Base-by-base conservation (phyloP, 2,329 filamentous ascomycete genomes). In the Lanzia echinophila region DNA sequence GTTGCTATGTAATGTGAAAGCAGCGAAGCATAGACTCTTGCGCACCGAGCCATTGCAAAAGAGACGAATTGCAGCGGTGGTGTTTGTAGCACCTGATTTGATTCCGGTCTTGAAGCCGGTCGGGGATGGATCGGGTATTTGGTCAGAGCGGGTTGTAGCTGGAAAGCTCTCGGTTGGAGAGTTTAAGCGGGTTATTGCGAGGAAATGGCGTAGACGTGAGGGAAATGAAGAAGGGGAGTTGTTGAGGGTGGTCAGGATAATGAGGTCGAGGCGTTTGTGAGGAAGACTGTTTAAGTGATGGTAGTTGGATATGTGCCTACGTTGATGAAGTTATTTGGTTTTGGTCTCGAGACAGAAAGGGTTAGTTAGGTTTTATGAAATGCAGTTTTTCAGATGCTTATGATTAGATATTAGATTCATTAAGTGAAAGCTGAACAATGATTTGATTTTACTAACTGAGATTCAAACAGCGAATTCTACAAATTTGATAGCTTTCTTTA, bases 21-120 rank as follows among this genome's bases (percentile, higher is more conserved):
- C 53, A 43, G 52, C 52, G 15, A 57, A 55, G 53, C 55, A 57
- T 24, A 52, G 53, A 53, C 52, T 57, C 15, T 24, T 57, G 28
- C 39, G 47, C 34, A 54, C 55, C 20, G 33, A 55, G 17, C 55
- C 55, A n/a, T 34, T 52, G 22, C 52, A 28, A 57, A 34, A 55
- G 51, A 15, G 51, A 38, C 34, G 52, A 43, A 55, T 46, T 31
- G 55, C 52, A 11, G 55, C 47, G 15, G 52, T 55, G 4, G 50
- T 55, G 7, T 57, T 57, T 43, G 52, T 52, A 24, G 55, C 55
- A 28, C 55, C 53, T 19, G 55, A 57, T 32, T 42, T 57, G 22
- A 47, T 55, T 50, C 39, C 44, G 28, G 36, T 24, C 12, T 47
- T 56, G 32, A 46, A 56, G 50, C 55, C 55, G 31, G 31, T 52